A percentile compares a stretch with the other conserved stretches of the same genome.
Conservation (phyloP, 164 flowering plant species). For the Hamamelis virginiana region DNA sequence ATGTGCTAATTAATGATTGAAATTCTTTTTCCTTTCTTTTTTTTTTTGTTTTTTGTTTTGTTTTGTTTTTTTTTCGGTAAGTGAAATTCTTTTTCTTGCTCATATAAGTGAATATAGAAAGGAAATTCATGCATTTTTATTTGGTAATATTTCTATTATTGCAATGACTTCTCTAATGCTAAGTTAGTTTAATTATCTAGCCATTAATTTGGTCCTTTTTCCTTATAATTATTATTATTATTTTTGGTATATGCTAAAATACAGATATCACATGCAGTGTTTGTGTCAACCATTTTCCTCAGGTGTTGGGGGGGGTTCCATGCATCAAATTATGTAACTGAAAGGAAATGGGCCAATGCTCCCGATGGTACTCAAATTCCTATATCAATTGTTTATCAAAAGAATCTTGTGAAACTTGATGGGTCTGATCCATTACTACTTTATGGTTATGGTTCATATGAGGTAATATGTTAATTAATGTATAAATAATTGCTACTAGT, state of each 20-base stretch:
- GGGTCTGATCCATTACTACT: slow-evolving; percentile 86
- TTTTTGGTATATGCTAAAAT: not conserved
- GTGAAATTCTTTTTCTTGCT: no score
- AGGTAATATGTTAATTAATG: slow-evolving; percentile 46
- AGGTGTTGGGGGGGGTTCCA: slow-evolving; percentile 94
- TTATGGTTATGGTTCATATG: slow-evolving; percentile 96
- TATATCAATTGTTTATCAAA: slow-evolving; percentile 63
- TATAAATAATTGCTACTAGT: not conserved
- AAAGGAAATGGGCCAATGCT: slow-evolving; percentile 86
- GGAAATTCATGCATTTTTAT: no score
- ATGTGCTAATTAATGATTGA: not conserved
- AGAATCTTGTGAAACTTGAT: slow-evolving; percentile 75
- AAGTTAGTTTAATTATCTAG: not conserved
- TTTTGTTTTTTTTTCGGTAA: no score
- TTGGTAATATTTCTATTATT: not conserved
- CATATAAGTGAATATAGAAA: no score
- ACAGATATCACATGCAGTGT: not conserved
- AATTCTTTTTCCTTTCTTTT: not conserved
- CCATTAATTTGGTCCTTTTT: not conserved
- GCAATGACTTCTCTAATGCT: not conserved
- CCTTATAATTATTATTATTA: not conserved
- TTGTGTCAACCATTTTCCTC: slow-evolving; percentile 5
- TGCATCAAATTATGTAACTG: slow-evolving; percentile 69
- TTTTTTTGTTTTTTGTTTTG: no score
- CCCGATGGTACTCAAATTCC: slow-evolving; percentile 82